Evolutionary conservation across 2,329 filamentous ascomycete species (phyloP), one percentile per base, ranked within the genome.

Genomic region (Aspergillus aculeatus): DNA sequence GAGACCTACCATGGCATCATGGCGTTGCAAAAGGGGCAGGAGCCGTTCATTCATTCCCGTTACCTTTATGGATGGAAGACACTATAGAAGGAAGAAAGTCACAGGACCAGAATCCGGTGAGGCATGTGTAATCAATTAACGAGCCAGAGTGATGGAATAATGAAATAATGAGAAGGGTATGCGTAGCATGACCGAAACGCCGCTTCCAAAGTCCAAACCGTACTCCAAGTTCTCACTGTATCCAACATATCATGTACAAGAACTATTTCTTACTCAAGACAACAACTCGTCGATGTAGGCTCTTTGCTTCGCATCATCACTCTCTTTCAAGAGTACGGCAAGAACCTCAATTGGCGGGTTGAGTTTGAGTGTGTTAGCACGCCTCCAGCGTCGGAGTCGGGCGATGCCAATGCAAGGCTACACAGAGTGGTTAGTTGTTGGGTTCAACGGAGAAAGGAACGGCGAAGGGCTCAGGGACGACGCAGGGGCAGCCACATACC

Each of bases 321-420:
- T 83, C 5, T 83, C 88, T 70, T 87, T 89, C 57, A 96, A 69
- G 50, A 98, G 77, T 16, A 98, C 90, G 0, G 92, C 91, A 5
- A 98, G 82, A 3, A 97, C 92, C 75, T 98, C 94, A 26, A 96
- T 84, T 0, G 95, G 94, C 1, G 95, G 95, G 32, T 89, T 84
- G n/a, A 99, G 81, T 3, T 89, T 88, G n/a, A 99, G 80, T 58
- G 82, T 83, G 56, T 96, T 84, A 4, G 95, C 95, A 50, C 95
- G 86, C 72, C 90, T 86, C 95, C 95, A 99, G 35, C 95, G 88
- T 78, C 89, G 91, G 67, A 89, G 79, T 51, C 95, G 87, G 41
- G 87, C 79, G 55, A 94, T 91, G 7, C 95, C 95, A 56, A 96
- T 89, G 71, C 91, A 96, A 1, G 95, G 95, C 91, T 96, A 69